Evolutionary conservation across 2,329 filamentous ascomycete genomes (phyloP).

Genomic region (Elsinoe perseae): DNA sequence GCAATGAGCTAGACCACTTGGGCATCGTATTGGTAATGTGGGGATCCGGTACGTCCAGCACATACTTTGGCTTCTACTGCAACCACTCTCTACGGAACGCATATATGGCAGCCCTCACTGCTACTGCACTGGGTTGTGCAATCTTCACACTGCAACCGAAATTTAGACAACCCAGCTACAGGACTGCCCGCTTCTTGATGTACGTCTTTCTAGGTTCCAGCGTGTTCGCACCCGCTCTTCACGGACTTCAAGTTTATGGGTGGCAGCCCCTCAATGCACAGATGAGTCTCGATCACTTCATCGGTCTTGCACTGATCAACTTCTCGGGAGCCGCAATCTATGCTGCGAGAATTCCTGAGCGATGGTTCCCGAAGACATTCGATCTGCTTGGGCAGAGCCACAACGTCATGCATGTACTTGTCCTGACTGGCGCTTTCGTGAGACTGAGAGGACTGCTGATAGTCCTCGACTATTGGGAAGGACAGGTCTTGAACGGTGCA

Average conservation of each 20-base stretch:
- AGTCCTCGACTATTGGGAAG: neutral
- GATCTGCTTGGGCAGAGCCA: slow-evolving; percentile 44
- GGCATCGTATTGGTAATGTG: slow-evolving; percentile 83
- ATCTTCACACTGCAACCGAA: slow-evolving; percentile 32
- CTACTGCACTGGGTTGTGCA: slow-evolving; percentile 30
- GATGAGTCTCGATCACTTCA: slow-evolving; percentile 38
- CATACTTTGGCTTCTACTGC: slow-evolving; percentile 51
- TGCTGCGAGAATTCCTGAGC: slow-evolving; percentile 37
- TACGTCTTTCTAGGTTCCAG: slow-evolving; percentile 38
- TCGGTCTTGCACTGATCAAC: slow-evolving; percentile 34
- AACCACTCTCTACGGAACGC: slow-evolving; percentile 32
- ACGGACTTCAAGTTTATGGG: slow-evolving; percentile 30
- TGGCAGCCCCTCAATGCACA: slow-evolving; percentile 29
- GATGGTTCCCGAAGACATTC: slow-evolving; percentile 37
- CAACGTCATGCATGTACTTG: slow-evolving; percentile 44
- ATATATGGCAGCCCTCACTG: slow-evolving; percentile 26
- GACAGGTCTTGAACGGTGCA: neutral
- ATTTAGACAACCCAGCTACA: slow-evolving; percentile 34
- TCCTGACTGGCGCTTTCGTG: slow-evolving; percentile 34
- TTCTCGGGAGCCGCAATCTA: slow-evolving; percentile 35
- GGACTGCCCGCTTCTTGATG: slow-evolving; percentile 35
- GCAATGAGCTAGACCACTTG: slow-evolving; percentile 84
- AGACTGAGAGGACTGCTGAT: neutral
- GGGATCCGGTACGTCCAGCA: slow-evolving; percentile 73
- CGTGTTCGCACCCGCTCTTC: slow-evolving; percentile 35